Base-by-base conservation (phyloP, 2,329 filamentous ascomycete genomes). In the Xylaria sp. region DNA sequence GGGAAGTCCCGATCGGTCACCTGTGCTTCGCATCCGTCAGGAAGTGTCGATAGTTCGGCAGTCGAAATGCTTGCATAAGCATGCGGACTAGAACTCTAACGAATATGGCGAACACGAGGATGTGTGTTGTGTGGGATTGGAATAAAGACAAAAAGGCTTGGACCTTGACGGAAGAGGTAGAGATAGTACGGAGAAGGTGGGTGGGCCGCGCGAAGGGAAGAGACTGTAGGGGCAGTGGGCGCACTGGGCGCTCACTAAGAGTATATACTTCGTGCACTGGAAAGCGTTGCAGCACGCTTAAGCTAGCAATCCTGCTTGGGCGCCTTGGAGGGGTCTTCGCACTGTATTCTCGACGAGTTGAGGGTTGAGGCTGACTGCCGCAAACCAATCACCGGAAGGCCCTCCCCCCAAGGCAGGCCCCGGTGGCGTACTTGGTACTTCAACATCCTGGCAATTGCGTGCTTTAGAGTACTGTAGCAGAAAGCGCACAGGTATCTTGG, bases 91-190 rank as follows among this genome's bases (percentile, higher is more conserved):
- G 29, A 41, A 40, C 47, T 44, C 37, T 48, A 58, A 38, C 48
- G 46, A 49, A 48, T 65, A 51, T 52, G 54, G 58, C 43, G 61
- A 48, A 29, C 48, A 60, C 49, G 54, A 63, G 43, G 48, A 38
- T 53, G 41, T 47, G 51, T 43, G 51, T 60, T 54, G 60, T 62
- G 55, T 55, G 63, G 57, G 60, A 60, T 60, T 43, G 57, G 52
- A 58, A 61, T 58, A 60, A 56, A 63, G 60, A 61, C 54, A 58
- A 62, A 64, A 64, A 53, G 62, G 59, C 58, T 59, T 63, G 63
- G 60, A 47, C 54, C 46, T 51, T 58, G 58, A 59, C 59, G 44
- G 58, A 63, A 62, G 55, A 47, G 58, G 58, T 52, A 58, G 57
- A 57, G 60, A 37, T 54, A 48, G 60, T 54, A 51, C 58, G 29